Evolutionary conservation across 768 basidiomycete genomes (phyloP), one percentile per base, ranked within the genome.

Genomic region (Cyclocybe cylindracea): DNA sequence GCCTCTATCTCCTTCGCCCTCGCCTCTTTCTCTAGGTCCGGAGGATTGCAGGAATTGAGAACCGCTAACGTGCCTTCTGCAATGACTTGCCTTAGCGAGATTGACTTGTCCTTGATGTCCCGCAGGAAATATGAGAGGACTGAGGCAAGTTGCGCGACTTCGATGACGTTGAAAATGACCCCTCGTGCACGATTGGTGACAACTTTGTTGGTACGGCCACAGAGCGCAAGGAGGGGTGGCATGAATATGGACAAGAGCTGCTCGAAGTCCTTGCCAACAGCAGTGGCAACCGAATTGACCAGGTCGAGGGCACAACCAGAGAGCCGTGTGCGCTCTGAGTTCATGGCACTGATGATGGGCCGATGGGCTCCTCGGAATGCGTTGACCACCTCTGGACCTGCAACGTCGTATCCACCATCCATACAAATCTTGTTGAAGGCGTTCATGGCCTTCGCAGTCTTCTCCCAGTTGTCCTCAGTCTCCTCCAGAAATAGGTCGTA

Each of bases 401-500:
- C 73, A 43, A 74, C 74, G 33, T 82, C 78, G 57, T 74, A 77
- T 13, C 74, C 83, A 18, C 79, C 82, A 46, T 79, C 75, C 34
- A 76, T 74, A 55, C 76, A 81, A 5, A 86, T 64, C 5, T 68
- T 64, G 2, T 74, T 74, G 16, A 91, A 65, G 10, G 71, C 64
- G 16, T 61, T 49, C 44, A 90, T 61, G 4, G 76, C 75, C 34
- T 78, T 72, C 2, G 78, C 66, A 42, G 92, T 87, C 13, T 67
- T 73, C 50, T 91, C 87, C 91, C 91, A 93, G 10, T 82, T 82
- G 29, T 93, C 89, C 64, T 93, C 91, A 3, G 87, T 82, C 66
- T 93, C 91, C 33, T 75, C 61, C 10, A 80, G 71, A 48, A 70
- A 61, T 31, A 79, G 42, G 24, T 66, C 56, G 33, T 71, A 64